Evolutionary conservation across 192 early-diverging fungal genomes (phyloP), one percentile per base, ranked within the genome.

Genomic region (Podila epigama): DNA sequence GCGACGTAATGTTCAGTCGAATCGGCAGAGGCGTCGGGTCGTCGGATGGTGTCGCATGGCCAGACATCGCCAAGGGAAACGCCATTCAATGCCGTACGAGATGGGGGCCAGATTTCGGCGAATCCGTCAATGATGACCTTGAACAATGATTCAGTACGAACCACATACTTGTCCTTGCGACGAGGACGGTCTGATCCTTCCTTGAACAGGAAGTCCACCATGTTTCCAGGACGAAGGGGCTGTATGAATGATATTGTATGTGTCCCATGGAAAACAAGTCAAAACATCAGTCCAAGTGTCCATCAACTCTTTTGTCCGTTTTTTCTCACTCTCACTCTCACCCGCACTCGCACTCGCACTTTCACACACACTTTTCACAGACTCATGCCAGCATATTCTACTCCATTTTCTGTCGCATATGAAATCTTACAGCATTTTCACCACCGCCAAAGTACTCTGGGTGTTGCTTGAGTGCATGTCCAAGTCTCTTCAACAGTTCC

Each of bases 61-160:
- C 96, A 97, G 40, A 96, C 95, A 70, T 98, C 96, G 20, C 96
- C 96, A 54, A 98, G 62, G 5, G 91, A 83, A 5, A 89, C 82
- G 16, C 91, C 94, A 64, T 90, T 81, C n/a, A 97, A 69, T 33
- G 82, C 64, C 4, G 93, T 95, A 54, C 95, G 85, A 7, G 91
- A 89, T 27, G 92, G 83, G 4, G 94, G 94, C 96, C 96, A 98
- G 60, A 98, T 85, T n/a, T 89, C 81, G 7, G 81, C 86, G 40
- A 97, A 82, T 3, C 93, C 93, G 16, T 90, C 81, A 62, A 94
- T 86, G 34, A 98, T 83, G 5, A 90, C 90, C 20, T 88, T 82
- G 93, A 95, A 98, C 8, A 98, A 63, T 8, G 86, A 87, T 41
- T 89, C 85, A 16, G 95, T 84, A 16, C 85, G 70, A n/a, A 94